These are phyloP conservation scores for Biscogniauxia marginata DNA, from an alignment of 2,329 filamentous ascomycete genomes.

Conservation along the genomic window DNA sequence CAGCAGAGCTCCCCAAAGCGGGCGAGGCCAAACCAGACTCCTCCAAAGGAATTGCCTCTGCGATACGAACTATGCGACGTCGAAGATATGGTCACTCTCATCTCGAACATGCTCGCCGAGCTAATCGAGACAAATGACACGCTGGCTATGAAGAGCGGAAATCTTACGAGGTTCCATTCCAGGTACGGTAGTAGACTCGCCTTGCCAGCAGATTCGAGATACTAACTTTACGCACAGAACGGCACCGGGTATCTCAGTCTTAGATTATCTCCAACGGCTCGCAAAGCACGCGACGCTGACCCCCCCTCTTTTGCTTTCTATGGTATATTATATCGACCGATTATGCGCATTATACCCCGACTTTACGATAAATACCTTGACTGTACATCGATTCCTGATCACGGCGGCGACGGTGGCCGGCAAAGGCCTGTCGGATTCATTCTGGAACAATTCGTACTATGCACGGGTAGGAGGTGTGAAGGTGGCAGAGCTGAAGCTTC, in stretches of 20 bases:
- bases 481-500: conserved; percentile 80
- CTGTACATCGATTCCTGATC: conserved; percentile 95
- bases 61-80: conserved; percentile 80
- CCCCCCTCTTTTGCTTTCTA: conserved; percentile 90
- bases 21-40: conserved; percentile 47
- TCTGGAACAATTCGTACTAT: conserved; percentile 98
- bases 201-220: not conserved
- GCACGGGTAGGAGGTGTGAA: conserved; percentile 91
- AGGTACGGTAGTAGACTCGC: conserved; percentile 51
- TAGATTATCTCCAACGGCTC: conserved; percentile 88
- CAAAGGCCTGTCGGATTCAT: conserved; percentile 93
- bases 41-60: conserved; percentile 62
- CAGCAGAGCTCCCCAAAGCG: conserved; percentile 50
- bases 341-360: conserved; percentile 88
- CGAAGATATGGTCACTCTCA: conserved; percentile 84
- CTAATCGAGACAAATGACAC: conserved; percentile 90
- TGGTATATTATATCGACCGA: conserved; percentile 98
- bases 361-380: conserved; percentile 94
- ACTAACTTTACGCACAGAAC: conserved; percentile 40
- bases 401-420: conserved; percentile 93
- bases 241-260: conserved; percentile 86
- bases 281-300: conserved; percentile 92
- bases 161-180: conserved; percentile 92
- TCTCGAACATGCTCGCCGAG: conserved; percentile 94
- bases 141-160: conserved; percentile 79